Evolutionary conservation across 2,329 filamentous ascomycete genomes (phyloP), one percentile per base, ranked within the genome.

Genomic region (Apiospora aurea): DNA sequence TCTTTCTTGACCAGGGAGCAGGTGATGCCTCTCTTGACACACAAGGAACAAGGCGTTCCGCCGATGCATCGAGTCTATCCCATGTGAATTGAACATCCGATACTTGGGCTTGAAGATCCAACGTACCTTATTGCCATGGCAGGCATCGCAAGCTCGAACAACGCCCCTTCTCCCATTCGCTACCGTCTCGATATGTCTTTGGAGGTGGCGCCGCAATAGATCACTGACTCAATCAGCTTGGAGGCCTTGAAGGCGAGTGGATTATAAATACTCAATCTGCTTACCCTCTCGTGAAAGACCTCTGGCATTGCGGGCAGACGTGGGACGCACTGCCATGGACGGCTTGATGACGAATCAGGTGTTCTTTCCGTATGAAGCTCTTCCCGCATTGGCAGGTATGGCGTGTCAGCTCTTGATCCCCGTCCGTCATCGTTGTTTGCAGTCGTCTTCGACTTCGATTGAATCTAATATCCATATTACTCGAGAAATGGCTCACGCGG

Each of bases 321-420:
- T 71, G 67, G 29, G 71, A 43, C 2, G 11, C 18, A 14, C n/a
- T 44, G 43, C 67, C 14, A n/a, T 71, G 71, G 21, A 51, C 21
- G 46, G 71, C 67, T 51, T 71, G 71, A 26, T 71, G 71, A 13
- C 71, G 67, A 38, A 57, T 46, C 24, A 71, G n/a, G 64, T 71
- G 71, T n/a, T 71, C 67, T 43, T 71, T 71, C 8, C 71, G 13
- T 46, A 66, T 66, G 43, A 71, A 71, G 46, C n/a, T 46, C n/a
- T 47, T 64, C 14, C 71, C 71, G 29, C 67, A 71, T 7, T 69
- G 71, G 34, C 71, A 71, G 47, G 18, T 16, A 44, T 69, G 67
- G 8, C 47, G 70, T 16, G 44, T 1, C n/a, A 38, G 34, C 11
- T 44, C 69, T 4, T 34, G 21, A 5, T 70, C 69, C 4, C 18